phyloP scores from a whole-genome alignment of 2,329 filamentous ascomycete genomes.

The Pseudofabraea citricarpa region DNA sequence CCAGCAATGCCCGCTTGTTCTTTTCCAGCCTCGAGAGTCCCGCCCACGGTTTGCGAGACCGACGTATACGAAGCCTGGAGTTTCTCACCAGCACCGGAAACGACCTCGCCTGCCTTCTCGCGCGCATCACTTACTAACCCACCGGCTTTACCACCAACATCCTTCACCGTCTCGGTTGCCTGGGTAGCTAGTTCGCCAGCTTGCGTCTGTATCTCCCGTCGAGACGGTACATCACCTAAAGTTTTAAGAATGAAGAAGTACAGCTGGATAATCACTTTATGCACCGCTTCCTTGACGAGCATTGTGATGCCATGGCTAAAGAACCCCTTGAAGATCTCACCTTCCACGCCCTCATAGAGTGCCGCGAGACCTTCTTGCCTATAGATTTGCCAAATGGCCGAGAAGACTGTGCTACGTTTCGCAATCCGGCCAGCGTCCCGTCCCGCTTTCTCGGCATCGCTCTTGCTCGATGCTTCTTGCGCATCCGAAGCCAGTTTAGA shows the following conservation, averaged over 20 bases:
- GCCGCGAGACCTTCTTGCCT: conserved; percentile 61
- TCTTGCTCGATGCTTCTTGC: conserved; percentile 26
- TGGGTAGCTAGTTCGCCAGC: conserved; percentile 24
- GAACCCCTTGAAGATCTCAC: conserved; percentile 77
- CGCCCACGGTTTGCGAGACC: conserved; percentile 9
- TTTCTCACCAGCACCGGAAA: conserved; percentile 10
- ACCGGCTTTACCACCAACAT: conserved; percentile 10
- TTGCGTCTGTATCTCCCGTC: conserved; percentile 33
- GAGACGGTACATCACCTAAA: conserved; percentile 37
- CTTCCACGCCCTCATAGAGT: conserved; percentile 71
- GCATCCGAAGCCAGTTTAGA: conserved; percentile 25
- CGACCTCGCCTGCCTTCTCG: conserved; percentile 10
- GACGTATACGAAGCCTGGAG: conserved; percentile 12
- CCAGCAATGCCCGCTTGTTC: conserved; percentile 2
- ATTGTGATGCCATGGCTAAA: conserved; percentile 84
- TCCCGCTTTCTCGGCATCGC: conserved; percentile 19
- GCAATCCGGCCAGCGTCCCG: conserved; percentile 17
- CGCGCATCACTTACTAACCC: conserved; percentile 11
- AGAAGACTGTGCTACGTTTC: conserved; percentile 51
- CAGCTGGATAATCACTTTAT: conserved; percentile 63
- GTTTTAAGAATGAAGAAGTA: conserved; percentile 62
- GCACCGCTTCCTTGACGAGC: conserved; percentile 76
- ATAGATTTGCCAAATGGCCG: conserved; percentile 52
- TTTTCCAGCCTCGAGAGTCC: conserved; percentile 6
- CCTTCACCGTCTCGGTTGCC: conserved; percentile 7